Evolutionary conservation across 2,329 filamentous ascomycete species (phyloP), one percentile per base, ranked within the genome.

Genomic region (Aspergillus eucalypticola): DNA sequence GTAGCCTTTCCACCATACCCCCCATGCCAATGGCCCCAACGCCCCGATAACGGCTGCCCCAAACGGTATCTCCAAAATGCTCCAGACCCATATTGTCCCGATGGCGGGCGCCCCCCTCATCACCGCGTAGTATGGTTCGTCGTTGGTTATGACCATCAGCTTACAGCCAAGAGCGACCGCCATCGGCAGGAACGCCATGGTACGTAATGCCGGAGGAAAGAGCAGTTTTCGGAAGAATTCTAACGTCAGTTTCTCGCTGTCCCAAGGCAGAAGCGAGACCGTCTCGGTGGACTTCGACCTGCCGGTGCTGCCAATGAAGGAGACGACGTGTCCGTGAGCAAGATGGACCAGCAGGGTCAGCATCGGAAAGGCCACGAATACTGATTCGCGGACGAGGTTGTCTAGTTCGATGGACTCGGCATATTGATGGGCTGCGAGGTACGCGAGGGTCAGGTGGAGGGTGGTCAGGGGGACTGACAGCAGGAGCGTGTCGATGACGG

Each of bases 41-140:
- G 85, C 75, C 48, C 83, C 86, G n/a, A 78, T 69, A 23, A 88
- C 78, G 0, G 90, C 90, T 69, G 85, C 87, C 0, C 81, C 70
- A 42, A 96, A 79, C 58, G 91, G 84, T 77, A 97, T 84, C 79
- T 99, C 95, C 50, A 98, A 83, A 21, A 98, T 88, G 32, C 90
- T 87, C 92, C 94, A 98, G 4, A 98, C 84, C 93, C 94, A 98
- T 17, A 98, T 75, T 42, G 91, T 94, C 0, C 92, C 95, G 13
- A 97, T 75, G 5, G 92, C 88, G n/a, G 95, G 95, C 0, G 92
- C 90, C 64, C 87, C 88, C 79, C 96, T 96, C 91, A 98, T 93
- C 19, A 96, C 88, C 6, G 90, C 90, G 67, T 96, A 87, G 70
- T 97, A 98, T 4, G 89, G 86, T 65, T 88, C 86, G 29, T 81